A percentile compares a stretch with the other conserved stretches of the same genome.
Evolutionary conservation across 2,329 filamentous ascomycete genomes (phyloP).

Genomic region (Stachybotrys elegans): DNA sequence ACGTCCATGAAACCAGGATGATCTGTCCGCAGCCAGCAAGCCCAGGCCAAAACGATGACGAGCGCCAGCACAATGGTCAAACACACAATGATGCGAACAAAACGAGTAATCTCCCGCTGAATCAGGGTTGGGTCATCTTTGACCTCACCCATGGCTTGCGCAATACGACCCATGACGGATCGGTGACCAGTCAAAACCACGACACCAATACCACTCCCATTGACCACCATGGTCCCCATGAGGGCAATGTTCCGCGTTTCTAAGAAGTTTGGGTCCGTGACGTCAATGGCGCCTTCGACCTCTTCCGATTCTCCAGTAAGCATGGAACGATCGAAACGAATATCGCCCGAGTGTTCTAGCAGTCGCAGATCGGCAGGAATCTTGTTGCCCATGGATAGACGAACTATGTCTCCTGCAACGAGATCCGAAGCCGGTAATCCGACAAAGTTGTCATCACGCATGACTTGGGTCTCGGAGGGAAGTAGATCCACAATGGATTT

Average conservation of each 20-base stretch:
- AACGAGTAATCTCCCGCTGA: slow-evolving; percentile 36
- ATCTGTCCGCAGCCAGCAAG: slow-evolving; percentile 31
- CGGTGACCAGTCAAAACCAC: slow-evolving; percentile 33
- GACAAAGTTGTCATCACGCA: slow-evolving; percentile 37
- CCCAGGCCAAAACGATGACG: slow-evolving; percentile 40
- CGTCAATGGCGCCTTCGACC: slow-evolving; percentile 33
- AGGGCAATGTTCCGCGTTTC: slow-evolving; percentile 38
- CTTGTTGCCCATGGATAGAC: slow-evolving; percentile 40
- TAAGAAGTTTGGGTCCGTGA: slow-evolving; percentile 34
- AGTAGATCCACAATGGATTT: slow-evolving; percentile 40
- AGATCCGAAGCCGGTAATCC: slow-evolving; percentile 35
- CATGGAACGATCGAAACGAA: slow-evolving; percentile 35
- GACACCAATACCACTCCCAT: slow-evolving; percentile 32
- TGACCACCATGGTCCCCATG: slow-evolving; percentile 37
- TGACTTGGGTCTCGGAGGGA: slow-evolving; percentile 35
- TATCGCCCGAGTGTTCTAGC: slow-evolving; percentile 33
- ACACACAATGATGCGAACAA: slow-evolving; percentile 35
- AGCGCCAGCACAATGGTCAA: slow-evolving; percentile 32
- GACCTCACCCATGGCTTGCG: slow-evolving; percentile 27
- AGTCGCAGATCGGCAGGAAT: slow-evolving; percentile 44
- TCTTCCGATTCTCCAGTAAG: slow-evolving; percentile 38
- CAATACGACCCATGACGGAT: slow-evolving; percentile 37
- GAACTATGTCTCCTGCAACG: slow-evolving; percentile 41
- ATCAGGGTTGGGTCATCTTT: slow-evolving; percentile 34
- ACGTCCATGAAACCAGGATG: slow-evolving; percentile 34